Conservation (phyloP, 805 yeast species). For the Lachancea waltii region DNA sequence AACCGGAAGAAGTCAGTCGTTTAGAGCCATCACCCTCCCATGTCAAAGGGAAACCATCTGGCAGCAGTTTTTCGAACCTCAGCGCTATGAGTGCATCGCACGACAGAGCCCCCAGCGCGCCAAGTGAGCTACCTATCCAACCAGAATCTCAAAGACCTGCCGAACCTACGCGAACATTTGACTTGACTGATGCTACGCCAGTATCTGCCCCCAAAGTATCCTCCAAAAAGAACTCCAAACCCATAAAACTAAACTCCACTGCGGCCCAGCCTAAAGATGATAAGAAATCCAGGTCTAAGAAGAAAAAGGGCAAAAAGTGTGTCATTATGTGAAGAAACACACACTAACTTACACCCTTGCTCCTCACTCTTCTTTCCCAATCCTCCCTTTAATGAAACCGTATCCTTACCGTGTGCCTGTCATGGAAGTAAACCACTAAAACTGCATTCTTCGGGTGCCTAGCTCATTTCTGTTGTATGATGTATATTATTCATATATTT, state of each 20-base stretch:
- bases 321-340: slow-evolving; percentile 14
- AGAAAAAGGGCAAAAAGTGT: slow-evolving; percentile 15
- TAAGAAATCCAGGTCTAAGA: slow-evolving; percentile 4
- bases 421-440: no score
- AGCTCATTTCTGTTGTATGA: no score
- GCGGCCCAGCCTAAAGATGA: background rate
- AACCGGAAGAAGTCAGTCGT: background rate
- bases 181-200: background rate
- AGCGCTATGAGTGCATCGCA: background rate
- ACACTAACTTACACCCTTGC: background rate
- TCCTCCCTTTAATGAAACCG: background rate
- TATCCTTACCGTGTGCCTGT: no score
- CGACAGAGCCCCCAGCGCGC: background rate
- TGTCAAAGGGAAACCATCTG: slow-evolving; percentile 3
- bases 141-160: background rate
- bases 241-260: background rate
- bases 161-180: background rate
- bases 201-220: no score
- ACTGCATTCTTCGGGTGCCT: no score
- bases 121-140: background rate
- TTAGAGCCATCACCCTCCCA: background rate
- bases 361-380: background rate
- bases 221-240: background rate
- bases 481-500: no score
- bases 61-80: background rate